Evolutionary conservation across 768 basidiomycete genomes (phyloP), one percentile per base, ranked within the genome.

Genomic region (Aureoboletus auriporus): DNA sequence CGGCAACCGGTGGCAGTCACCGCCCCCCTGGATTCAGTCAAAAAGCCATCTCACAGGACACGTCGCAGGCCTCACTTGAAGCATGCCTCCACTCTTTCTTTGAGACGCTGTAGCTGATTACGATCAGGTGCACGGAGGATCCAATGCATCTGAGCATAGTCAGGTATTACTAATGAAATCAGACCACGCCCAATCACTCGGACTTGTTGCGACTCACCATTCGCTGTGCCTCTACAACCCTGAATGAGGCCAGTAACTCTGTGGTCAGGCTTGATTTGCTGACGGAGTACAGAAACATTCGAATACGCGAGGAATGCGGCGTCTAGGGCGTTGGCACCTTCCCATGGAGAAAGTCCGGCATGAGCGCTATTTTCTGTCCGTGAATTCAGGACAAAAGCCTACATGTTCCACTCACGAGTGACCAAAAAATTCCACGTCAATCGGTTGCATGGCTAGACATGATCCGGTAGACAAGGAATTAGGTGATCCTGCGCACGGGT

Each of bases 251-350:
- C 89, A 58, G 92, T 86, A 7, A 93, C 73, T 20, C 92, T 83
- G 54, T 84, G 78, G 39, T 84, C 79, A 0, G 93, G 92, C 63
- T 83, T 83, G 50, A 92, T 82, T 69, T 95, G 93, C 65, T 95
- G 93, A 11, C 93, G 79, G 40, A 95, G 75, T 20, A 82, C 81
- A 4, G 90, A 84, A 36, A 95, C 75, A 40, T 79, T 75, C 8
- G 83, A 81, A 64, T 94, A 93, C 0, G 90, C 86, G 8, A 90
- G 69, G 62, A 93, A 86, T 1, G 91, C 91, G 0, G 93, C 93
- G 59, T 94, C 93, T 38, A 91, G 76, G 11, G 91, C 89, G 59
- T 93, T 93, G 36, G 77, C 78, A 20, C 86, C 91, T 65, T 93
- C 88, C 82, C 91, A 93, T 4, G 90, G 90, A 10, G 86, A 79